Percentiles rank a stretch among this genome's conserved stretches.
Conservation (phyloP, 768 basidiomycete genomes). For the Tulasnella sp. region DNA sequence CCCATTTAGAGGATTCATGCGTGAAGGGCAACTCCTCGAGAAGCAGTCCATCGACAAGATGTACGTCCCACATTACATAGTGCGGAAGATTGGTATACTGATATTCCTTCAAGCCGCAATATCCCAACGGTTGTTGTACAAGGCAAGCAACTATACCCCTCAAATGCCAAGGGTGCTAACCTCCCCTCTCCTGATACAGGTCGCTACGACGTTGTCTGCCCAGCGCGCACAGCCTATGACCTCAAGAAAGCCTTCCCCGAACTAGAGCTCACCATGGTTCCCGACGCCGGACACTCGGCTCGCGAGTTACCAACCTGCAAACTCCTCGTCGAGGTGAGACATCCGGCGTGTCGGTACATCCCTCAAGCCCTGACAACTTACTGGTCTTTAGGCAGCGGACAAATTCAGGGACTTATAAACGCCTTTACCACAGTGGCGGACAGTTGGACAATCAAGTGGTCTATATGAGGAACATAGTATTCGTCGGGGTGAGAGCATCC, state of each 20-base stretch:
- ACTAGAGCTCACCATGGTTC: constrained; percentile 57
- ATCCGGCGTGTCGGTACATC: no score
- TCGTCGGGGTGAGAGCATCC: no score
- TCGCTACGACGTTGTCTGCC: constrained; percentile 81
- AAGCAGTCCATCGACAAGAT: constrained; percentile 80
- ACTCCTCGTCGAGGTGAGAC: constrained; percentile 53
- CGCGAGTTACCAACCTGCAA: constrained; percentile 59
- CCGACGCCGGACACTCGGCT: constrained; percentile 79
- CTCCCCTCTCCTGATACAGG: constrained; percentile 22
- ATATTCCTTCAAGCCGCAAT: constrained; percentile 50
- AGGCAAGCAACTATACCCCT: constrained; percentile 32
- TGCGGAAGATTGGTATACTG: background rate
- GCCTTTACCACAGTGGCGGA: no score
- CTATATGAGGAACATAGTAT: no score
- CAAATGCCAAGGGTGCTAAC: background rate
- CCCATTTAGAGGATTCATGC: constrained; percentile 60
- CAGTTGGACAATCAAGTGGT: no score
- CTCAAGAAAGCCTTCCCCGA: constrained; percentile 79
- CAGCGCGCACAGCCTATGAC: constrained; percentile 70
- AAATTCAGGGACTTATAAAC: background rate
- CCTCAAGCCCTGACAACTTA: background rate
- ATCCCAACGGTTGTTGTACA: constrained; percentile 75
- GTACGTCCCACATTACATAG: constrained; percentile 30
- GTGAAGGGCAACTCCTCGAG: constrained; percentile 78
- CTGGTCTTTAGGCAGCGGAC: constrained; percentile 1